Evolutionary conservation across 1,284 basidiomycete species (phyloP).

Genomic region (Vanrija sp.): DNA sequence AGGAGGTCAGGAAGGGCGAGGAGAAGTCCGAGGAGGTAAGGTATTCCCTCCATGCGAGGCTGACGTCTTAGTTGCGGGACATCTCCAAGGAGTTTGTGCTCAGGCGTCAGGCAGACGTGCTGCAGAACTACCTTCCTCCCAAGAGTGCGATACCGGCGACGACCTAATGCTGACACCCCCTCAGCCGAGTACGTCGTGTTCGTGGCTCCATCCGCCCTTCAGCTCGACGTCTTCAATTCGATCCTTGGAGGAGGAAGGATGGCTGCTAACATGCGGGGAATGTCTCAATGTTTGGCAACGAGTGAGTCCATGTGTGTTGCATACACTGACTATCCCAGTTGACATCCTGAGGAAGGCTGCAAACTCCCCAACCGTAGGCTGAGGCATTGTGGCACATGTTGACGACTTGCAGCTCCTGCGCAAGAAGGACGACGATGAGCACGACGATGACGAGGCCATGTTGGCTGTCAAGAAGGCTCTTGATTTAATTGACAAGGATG

Average conservation of each 20-base stretch:
- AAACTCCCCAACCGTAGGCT: slow-evolving; percentile 70
- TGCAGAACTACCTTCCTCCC: slow-evolving; percentile 81
- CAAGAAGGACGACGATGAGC: slow-evolving; percentile 56
- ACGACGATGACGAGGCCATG: slow-evolving; percentile 56
- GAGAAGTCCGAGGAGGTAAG: slow-evolving; percentile 66
- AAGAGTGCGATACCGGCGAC: slow-evolving; percentile 60
- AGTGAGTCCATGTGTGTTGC: slow-evolving; percentile 53
- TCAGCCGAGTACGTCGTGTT: slow-evolving; percentile 92
- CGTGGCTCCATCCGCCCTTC: slow-evolving; percentile 73
- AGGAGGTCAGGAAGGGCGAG: slow-evolving; percentile 71
- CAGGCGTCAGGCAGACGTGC: slow-evolving; percentile 74
- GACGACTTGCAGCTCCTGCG: slow-evolving; percentile 58
- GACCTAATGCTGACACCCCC: slow-evolving; percentile 6
- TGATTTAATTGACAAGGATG: slow-evolving; percentile 25
- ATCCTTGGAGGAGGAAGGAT: slow-evolving; percentile 52
- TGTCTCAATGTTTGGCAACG: slow-evolving; percentile 75
- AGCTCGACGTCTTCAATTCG: slow-evolving; percentile 75
- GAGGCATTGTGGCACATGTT: background rate
- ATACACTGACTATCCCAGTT: slow-evolving; percentile 20
- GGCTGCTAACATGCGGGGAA: slow-evolving; percentile 61
- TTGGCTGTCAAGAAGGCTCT: slow-evolving; percentile 58
- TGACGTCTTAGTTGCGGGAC: slow-evolving; percentile 59
- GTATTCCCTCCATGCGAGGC: background rate
- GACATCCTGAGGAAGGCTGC: slow-evolving; percentile 75
- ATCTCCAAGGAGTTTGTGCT: slow-evolving; percentile 84